These are phyloP conservation scores for Corymbia maculata DNA, from an alignment of 345 rosid genomes.

Conservation along the genomic window DNA sequence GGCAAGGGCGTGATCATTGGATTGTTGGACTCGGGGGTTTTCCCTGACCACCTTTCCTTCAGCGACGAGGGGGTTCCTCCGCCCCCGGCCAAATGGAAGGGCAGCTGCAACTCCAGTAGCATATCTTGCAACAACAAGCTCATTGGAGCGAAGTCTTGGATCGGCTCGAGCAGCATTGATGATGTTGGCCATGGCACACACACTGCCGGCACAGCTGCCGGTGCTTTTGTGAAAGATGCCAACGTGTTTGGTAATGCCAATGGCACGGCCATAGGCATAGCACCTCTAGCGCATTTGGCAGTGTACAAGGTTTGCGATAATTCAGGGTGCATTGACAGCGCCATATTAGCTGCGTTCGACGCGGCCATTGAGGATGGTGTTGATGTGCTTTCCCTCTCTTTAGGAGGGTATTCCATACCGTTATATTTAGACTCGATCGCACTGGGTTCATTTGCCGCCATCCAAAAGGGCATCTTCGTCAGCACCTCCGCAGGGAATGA, in stretches of 20 bases:
- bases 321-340: constrained; percentile 13
- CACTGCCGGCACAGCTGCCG: constrained; percentile 49
- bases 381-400: constrained; percentile 40
- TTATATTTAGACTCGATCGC: constrained; percentile 27
- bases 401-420: constrained; percentile 27
- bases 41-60: constrained; percentile 39
- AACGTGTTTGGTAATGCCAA: constrained; percentile 25
- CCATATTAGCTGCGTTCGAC: constrained; percentile 44
- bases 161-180: constrained; percentile 5
- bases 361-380: constrained; percentile 45
- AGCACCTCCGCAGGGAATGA: constrained; percentile 46
- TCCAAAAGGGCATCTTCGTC: constrained; percentile 36
- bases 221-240: constrained; percentile 25
- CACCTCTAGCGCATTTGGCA: constrained; percentile 41
- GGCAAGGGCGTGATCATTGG: constrained; percentile 44
- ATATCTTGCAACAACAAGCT: constrained; percentile 45
- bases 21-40: constrained; percentile 35
- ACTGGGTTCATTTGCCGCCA: constrained; percentile 31
- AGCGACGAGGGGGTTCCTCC: constrained; percentile 23
- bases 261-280: constrained; percentile 49
- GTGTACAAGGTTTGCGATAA: constrained; percentile 33
- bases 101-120: constrained; percentile 29
- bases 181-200: constrained; percentile 48
- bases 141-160: constrained; percentile 45
- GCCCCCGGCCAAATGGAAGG: constrained; percentile 44